Evolutionary conservation across 164 flowering plant species (phyloP).

Genomic region (Umbellularia californica): DNA sequence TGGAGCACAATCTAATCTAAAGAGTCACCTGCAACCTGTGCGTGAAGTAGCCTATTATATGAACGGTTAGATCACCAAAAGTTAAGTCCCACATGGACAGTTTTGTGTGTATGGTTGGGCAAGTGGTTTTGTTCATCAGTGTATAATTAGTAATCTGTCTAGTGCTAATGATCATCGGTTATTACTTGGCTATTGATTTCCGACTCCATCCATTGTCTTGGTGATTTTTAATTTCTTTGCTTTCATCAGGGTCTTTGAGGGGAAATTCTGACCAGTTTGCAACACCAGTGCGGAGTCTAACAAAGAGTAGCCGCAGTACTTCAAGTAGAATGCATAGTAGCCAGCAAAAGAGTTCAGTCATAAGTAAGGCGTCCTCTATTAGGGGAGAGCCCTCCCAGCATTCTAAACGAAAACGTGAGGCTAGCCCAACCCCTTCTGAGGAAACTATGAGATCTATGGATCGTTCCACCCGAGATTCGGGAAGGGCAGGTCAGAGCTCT

Average conservation of each 20-base stretch:
- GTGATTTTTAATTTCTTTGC: not conserved
- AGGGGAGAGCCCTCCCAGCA: slow-evolving; percentile 26
- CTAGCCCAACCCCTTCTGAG: not conserved
- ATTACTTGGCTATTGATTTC: not conserved
- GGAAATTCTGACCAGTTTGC: slow-evolving; percentile 17
- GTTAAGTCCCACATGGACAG: no score
- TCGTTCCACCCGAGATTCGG: slow-evolving; percentile 35
- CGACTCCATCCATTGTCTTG: not conserved
- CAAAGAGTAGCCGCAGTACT: slow-evolving; percentile 15
- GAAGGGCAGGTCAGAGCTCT: slow-evolving; percentile 25
- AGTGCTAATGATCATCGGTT: not conserved
- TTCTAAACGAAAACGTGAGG: slow-evolving; percentile 25
- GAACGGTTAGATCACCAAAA: no score
- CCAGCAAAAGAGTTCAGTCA: slow-evolving; percentile 27
- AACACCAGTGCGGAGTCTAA: slow-evolving; percentile 28
- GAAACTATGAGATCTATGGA: slow-evolving; percentile 18
- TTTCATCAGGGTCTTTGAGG: slow-evolving; percentile 6
- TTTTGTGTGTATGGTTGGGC: not conserved
- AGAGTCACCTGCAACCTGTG: no score
- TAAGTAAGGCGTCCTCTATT: slow-evolving; percentile 19
- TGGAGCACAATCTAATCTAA: no score
- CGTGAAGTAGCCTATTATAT: no score
- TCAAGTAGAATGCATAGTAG: slow-evolving; percentile 30
- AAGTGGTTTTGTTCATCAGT: not conserved
- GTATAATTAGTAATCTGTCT: not conserved